phyloP scores from a whole-genome alignment of 805 yeast genomes.

The Saturnispora gosingensis region DNA sequence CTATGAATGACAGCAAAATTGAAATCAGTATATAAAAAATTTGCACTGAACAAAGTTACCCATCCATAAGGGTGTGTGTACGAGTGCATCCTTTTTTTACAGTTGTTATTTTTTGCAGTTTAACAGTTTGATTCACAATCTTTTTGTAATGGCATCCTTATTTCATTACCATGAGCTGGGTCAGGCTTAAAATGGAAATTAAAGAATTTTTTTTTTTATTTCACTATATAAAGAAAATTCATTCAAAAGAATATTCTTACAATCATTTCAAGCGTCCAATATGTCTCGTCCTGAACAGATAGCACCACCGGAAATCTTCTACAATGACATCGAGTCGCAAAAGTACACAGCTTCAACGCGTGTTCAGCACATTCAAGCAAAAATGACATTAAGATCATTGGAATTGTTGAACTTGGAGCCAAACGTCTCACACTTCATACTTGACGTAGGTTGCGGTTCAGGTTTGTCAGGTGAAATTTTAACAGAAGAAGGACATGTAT shows the following conservation, averaged over 20 bases:
- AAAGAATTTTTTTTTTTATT: neutral
- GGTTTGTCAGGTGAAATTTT: slow-evolving; percentile 92
- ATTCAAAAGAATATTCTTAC: neutral
- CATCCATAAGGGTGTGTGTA: too few species aligned
- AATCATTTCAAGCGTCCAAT: neutral
- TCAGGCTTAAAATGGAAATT: neutral
- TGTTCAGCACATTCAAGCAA: slow-evolving; percentile 97
- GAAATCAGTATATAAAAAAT: too few species aligned
- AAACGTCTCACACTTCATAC: slow-evolving; percentile 50
- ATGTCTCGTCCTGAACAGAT: slow-evolving; percentile 96
- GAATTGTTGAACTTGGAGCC: slow-evolving; percentile 74
- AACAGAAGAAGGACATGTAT: slow-evolving; percentile 84
- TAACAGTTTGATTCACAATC: neutral
- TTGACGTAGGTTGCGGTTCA: slow-evolving; percentile 96
- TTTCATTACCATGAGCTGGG: neutral
- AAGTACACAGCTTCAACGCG: slow-evolving; percentile 91
- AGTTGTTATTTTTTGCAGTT: too few species aligned
- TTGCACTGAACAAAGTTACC: too few species aligned
- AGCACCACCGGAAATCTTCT: slow-evolving; percentile 95
- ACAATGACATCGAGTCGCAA: slow-evolving; percentile 79
- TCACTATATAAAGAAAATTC: neutral
- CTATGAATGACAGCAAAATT: too few species aligned
- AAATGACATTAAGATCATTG: slow-evolving; percentile 90
- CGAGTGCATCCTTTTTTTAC: too few species aligned
- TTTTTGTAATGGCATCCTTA: neutral